These are phyloP conservation scores for Beta corolliflora DNA, from an alignment of 179 eudicot species.

Conservation along the genomic window DNA sequence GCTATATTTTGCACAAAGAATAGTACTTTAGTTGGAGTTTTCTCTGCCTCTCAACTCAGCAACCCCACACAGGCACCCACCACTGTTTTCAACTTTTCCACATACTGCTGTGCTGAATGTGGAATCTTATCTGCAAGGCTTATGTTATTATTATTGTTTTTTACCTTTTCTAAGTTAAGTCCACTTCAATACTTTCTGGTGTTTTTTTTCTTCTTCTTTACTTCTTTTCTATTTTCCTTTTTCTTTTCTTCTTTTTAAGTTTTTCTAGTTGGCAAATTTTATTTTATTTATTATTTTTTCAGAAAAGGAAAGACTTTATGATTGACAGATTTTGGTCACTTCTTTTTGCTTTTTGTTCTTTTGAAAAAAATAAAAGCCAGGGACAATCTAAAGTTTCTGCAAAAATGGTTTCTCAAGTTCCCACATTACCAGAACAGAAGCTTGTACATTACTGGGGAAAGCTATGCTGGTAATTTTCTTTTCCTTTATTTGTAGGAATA, in stretches of 20 bases:
- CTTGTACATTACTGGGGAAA: constrained; percentile 88
- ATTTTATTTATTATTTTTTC: constrained; percentile 17
- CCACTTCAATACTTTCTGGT: constrained; percentile 23
- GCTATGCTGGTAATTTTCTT: constrained; percentile 77
- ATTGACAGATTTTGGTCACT: no score
- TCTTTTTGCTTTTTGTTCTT: no score
- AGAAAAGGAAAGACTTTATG: no score
- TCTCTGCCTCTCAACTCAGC: neutral
- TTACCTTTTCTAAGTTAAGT: constrained; percentile 15
- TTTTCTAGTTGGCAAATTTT: constrained; percentile 10
- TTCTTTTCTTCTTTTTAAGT: neutral
- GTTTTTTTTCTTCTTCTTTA: neutral
- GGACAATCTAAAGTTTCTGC: constrained; percentile 78
- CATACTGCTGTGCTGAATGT: neutral
- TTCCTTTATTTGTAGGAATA: neutral
- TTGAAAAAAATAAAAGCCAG: constrained; percentile 44
- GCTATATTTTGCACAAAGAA: no score
- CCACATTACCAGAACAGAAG: constrained; percentile 67
- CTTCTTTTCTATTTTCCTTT: neutral
- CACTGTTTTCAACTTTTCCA: neutral
- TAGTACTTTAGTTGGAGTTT: neutral
- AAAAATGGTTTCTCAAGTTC: constrained; percentile 78
- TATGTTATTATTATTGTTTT: neutral
- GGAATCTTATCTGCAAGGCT: constrained; percentile 16
- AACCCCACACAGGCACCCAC: neutral